Base-by-base conservation (phyloP, 2,329 filamentous ascomycete species). In the Colletotrichum coccodes region DNA sequence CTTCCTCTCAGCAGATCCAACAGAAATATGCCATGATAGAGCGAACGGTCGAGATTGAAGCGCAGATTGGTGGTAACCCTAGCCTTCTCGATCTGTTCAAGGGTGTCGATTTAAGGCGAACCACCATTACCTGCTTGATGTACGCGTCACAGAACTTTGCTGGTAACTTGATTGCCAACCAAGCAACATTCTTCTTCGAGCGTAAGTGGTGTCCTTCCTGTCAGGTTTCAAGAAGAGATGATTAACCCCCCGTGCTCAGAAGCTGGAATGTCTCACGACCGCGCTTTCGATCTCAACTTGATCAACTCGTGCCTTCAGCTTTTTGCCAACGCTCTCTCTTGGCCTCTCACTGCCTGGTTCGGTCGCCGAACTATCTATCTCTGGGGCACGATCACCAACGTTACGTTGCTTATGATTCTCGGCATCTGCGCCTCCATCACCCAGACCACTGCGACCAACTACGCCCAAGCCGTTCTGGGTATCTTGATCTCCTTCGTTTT, bases 161-260 rank as follows among this genome's bases (percentile, higher is more conserved):
- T 1, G 87, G 88, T 74, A 90, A 89, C 74, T 74, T 89, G 47
- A 89, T 90, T 71, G 87, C 87, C 73, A 89, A 90, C 75, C 87
- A 90, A 74, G 86, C 87, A 5, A 86, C 86, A 56, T 90, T 86
- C 76, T 90, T 90, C 78, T 90, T 90, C 58, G 75, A 83, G 68
- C 79, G 79, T 79, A 61, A 76, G 72, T 68, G 74, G 12, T 74
- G 76, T 72, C 46, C 73, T 73, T 2, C 75, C 73, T 6, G 23
- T 18, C 18, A 7, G 16, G 7, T 2, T 3, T 40, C 42, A 21
- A 26, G 16, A 2, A 9, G 6, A 32, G 34, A 64, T 32, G 32
- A 8, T 44, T 64, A 26, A 58, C 34, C 12, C 32, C 36, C n/a
- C n/a, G 14, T 7, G 6, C 32, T 7, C 18, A 73, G 72, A 73